Evolutionary conservation across 352 stramenopile species (phyloP).

Genomic region (Phytopythium litorale): DNA sequence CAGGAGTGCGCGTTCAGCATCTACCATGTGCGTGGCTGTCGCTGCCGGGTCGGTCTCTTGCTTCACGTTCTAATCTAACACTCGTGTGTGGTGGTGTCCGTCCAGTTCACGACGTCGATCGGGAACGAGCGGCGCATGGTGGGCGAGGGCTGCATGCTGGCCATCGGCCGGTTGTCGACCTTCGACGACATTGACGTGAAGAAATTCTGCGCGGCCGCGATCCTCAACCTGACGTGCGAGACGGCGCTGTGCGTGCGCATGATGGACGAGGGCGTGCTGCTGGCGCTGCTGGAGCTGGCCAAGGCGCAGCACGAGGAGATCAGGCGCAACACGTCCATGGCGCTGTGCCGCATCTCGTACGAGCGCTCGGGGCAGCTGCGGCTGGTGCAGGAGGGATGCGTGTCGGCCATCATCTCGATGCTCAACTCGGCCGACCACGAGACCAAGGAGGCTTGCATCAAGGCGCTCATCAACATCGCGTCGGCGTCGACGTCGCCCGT

Average conservation of each 20-base stretch:
- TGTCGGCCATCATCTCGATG: constrained; percentile 83
- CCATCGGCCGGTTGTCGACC: constrained; percentile 61
- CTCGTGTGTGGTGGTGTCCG: background rate
- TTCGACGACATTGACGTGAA: constrained; percentile 85
- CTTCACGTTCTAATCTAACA: background rate
- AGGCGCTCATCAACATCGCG: constrained; percentile 82
- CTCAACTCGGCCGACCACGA: constrained; percentile 75
- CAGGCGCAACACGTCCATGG: constrained; percentile 78
- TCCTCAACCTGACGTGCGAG: constrained; percentile 76
- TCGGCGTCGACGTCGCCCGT: constrained; percentile 57
- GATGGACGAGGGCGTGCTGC: constrained; percentile 72
- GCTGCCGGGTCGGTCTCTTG: background rate
- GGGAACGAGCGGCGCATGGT: constrained; percentile 81
- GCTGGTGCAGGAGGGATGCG: constrained; percentile 77
- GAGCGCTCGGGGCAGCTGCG: constrained; percentile 60
- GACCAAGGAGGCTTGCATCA: constrained; percentile 82
- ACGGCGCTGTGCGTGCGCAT: constrained; percentile 36
- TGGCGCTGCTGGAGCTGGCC: constrained; percentile 68
- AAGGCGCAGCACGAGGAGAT: constrained; percentile 81
- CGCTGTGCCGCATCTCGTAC: constrained; percentile 81
- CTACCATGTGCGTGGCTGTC: constrained; percentile 45
- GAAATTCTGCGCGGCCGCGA: constrained; percentile 75
- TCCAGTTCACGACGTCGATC: constrained; percentile 51
- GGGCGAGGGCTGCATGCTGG: constrained; percentile 64
- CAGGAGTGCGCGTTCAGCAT: constrained; percentile 81